Percentiles rank a stretch among this genome's conserved stretches.
These are phyloP conservation scores for Dothideomycetes sp. DNA, from an alignment of 2,329 filamentous ascomycete species.

Conservation along the genomic window DNA sequence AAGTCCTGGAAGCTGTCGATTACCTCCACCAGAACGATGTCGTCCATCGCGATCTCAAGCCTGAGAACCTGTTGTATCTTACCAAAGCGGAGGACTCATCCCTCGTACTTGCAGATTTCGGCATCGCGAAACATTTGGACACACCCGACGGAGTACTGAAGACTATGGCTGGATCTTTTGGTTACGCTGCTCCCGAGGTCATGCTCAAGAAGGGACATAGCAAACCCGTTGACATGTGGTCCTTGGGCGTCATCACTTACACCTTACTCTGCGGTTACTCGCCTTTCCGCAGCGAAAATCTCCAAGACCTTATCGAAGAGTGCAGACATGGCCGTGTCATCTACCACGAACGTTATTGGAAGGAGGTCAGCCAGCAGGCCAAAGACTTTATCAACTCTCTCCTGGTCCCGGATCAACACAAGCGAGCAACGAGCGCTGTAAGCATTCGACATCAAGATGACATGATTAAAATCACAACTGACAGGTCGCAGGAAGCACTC, in stretches of 20 bases:
- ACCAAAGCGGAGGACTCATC: conserved; percentile 67
- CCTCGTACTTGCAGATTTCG: conserved; percentile 91
- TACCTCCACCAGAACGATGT: conserved; percentile 93
- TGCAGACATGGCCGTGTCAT: conserved; percentile 74
- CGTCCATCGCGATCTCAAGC: conserved; percentile 95
- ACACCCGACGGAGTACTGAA: conserved; percentile 83
- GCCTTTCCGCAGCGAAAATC: conserved; percentile 89
- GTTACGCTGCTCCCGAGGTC: conserved; percentile 93
- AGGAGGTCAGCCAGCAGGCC: conserved; percentile 87
- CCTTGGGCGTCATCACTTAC: conserved; percentile 95
- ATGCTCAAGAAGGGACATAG: conserved; percentile 97
- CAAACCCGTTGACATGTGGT: conserved; percentile 99
- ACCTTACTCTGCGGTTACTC: conserved; percentile 97
- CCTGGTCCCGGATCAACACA: conserved; percentile 65
- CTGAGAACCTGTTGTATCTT: conserved; percentile 92
- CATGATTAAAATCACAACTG: not conserved
- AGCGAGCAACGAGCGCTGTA: conserved; percentile 69
- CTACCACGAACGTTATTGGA: conserved; percentile 98
- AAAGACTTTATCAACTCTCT: conserved; percentile 86
- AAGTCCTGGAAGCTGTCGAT: conserved; percentile 84
- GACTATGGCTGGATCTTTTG: conserved; percentile 97
- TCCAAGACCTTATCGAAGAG: conserved; percentile 88
- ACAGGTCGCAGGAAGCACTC: conserved; percentile 52
- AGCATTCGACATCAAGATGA: conserved; percentile 13
- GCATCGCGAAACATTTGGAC: conserved; percentile 96